These are phyloP conservation scores for Trichothecium sympodiale DNA, from an alignment of 2,329 filamentous ascomycete species.

Conservation along the genomic window DNA sequence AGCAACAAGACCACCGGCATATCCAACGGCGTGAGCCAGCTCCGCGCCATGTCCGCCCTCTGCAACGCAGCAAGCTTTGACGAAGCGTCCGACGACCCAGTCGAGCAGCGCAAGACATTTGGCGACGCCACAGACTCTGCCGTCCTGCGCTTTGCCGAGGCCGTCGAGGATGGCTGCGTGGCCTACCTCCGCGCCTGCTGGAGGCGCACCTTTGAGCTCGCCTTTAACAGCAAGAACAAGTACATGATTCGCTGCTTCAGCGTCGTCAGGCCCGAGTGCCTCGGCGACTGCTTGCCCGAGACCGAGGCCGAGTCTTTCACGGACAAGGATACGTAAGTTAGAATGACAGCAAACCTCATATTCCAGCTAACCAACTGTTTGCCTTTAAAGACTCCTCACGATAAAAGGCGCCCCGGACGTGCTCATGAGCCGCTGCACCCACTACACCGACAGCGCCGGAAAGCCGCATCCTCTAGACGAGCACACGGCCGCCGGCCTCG, in stretches of 20 bases:
- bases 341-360: background rate
- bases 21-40: conserved; percentile 35
- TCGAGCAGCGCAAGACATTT: conserved; percentile 53
- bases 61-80: conserved; percentile 73
- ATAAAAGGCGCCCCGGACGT: conserved; percentile 74
- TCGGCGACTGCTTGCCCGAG: conserved; percentile 24
- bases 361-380: conserved; percentile 7
- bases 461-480: conserved; percentile 36
- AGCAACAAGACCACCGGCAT: conserved; percentile 15
- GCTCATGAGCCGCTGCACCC: conserved; percentile 51
- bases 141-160: conserved; percentile 60
- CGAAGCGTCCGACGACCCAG: conserved; percentile 41
- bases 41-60: conserved; percentile 51
- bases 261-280: conserved; percentile 21
- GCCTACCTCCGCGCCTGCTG: conserved; percentile 49
- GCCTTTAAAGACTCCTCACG: conserved; percentile 43
- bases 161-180: conserved; percentile 40
- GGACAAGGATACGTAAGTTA: conserved; percentile 24
- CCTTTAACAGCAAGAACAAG: conserved; percentile 78
- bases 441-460: conserved; percentile 45
- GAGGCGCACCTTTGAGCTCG: conserved; percentile 55
- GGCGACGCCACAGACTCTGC: conserved; percentile 71
- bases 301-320: conserved; percentile 22
- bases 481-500: conserved; percentile 32
- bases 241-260: conserved; percentile 60